Evolutionary conservation across 1,284 basidiomycete species (phyloP), one percentile per base, ranked within the genome.

Genomic region (Ustilago trichophora): DNA sequence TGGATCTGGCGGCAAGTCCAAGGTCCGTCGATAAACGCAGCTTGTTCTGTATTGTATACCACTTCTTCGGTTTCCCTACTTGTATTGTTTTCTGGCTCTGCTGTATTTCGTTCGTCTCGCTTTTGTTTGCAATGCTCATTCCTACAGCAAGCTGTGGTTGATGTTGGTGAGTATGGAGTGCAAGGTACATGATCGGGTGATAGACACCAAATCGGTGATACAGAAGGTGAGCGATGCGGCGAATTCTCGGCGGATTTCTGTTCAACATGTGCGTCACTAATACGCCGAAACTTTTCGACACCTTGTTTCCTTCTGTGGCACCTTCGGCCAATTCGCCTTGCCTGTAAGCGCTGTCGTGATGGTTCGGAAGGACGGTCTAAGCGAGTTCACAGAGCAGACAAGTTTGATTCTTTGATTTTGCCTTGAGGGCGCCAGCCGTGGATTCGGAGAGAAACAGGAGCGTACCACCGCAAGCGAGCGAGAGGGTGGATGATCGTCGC

Each of bases 211-310:
- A 13, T 13, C 7, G 27, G 27, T 7, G 27, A 29, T 29, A 13
- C 7, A 29, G 27, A 29, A 8, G 27, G 27, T 13, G 27, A 29
- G n/a, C n/a, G n/a, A 18, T 18, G 25, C 59, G 59, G 59, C 59
- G 48, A 63, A 63, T 55, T 56, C 52, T 51, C 59, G 59, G 59
- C 21, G 21, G 48, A 62, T 62, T 55, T 55, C 22, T 15, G 16
- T 15, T 22, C 15, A 35, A 15, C 19, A 24, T 47, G 53, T 36
- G 37, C 53, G 53, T 48, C 53, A 55, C 38, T 7, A 13, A 50
- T 21, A 45, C 34, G 51, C 27, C 42, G 42, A 45, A 24, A 11
- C 16, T 22, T 16, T 16, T 18, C 5, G 4, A 13, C 16, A 25
- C 38, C 16, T 29, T 29, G 27, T 29, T 12, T 34, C n/a, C n/a